Percentiles rank a stretch among this genome's conserved stretches.
Evolutionary conservation across 2,329 filamentous ascomycete species (phyloP).

Genomic region (Monilinia fructicola): DNA sequence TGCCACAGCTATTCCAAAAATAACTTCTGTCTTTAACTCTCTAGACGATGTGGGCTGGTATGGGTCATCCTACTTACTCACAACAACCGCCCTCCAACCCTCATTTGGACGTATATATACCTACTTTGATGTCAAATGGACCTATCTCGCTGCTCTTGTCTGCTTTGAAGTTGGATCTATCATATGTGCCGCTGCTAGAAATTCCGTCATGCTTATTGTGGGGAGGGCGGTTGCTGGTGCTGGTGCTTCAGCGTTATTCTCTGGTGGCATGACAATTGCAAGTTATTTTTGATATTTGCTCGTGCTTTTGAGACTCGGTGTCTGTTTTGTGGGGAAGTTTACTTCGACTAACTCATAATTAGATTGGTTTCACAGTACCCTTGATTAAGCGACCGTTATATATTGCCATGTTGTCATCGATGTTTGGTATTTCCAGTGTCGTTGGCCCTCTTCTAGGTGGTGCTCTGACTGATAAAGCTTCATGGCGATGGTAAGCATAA

Average conservation of each 20-base stretch:
- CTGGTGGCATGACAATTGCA: conserved; percentile 34
- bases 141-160: conserved; percentile 38
- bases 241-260: conserved; percentile 41
- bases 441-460: conserved; percentile 44
- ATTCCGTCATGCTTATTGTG: conserved; percentile 42
- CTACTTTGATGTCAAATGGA: conserved; percentile 41
- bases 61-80: conserved; percentile 43
- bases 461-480: conserved; percentile 43
- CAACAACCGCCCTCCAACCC: conserved; percentile 41
- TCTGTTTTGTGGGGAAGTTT: neutral
- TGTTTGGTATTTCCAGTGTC: conserved; percentile 41
- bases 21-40: conserved; percentile 44
- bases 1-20: conserved; percentile 46
- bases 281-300: neutral
- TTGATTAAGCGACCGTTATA: conserved; percentile 37
- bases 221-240: conserved; percentile 42
- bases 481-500: conserved; percentile 41
- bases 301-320: neutral
- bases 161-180: conserved; percentile 43
- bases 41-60: conserved; percentile 45
- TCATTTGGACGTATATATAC: conserved; percentile 42
- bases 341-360: conserved; percentile 34
- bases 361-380: conserved; percentile 44
- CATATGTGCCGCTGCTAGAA: conserved; percentile 41
- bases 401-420: conserved; percentile 40